Conservation (phyloP, 75 land plant species). For the Azolla pinnata region DNA sequence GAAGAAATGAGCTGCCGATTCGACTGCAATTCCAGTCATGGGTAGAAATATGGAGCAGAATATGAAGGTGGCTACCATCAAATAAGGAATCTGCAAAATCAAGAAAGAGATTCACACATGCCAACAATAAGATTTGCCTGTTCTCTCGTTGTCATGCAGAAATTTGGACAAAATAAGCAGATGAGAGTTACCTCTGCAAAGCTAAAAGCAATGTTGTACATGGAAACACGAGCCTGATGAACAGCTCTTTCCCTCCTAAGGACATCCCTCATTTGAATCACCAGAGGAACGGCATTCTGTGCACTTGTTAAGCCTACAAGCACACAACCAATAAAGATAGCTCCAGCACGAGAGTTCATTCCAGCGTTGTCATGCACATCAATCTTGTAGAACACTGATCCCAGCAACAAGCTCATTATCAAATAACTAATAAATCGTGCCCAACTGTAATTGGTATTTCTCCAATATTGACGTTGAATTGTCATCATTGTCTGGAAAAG, state of each 20-base stretch:
- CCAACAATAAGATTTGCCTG: too few relatives aligned
- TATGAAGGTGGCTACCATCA: slow-evolving; percentile 24
- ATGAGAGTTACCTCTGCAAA: slow-evolving; percentile 16
- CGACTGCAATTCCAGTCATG: slow-evolving; percentile 32
- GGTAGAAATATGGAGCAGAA: slow-evolving; percentile 20
- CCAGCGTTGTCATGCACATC: slow-evolving; percentile 8
- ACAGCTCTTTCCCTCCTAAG: slow-evolving; percentile 27
- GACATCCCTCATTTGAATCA: slow-evolving; percentile 20
- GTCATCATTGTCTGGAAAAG: slow-evolving; percentile 6
- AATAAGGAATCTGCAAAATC: slow-evolving; percentile 23
- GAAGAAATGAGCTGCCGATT: slow-evolving; percentile 16
- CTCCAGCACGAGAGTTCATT: slow-evolving; percentile 19
- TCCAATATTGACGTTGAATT: slow-evolving; percentile 20
- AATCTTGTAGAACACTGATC: slow-evolving; percentile 39
- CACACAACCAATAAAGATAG: slow-evolving; percentile 24
- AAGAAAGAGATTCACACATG: too few relatives aligned
- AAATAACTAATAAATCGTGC: slow-evolving; percentile 30
- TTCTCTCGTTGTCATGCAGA: too few relatives aligned
- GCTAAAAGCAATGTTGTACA: slow-evolving; percentile 32
- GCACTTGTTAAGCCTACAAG: slow-evolving; percentile 26
- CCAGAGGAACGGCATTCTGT: slow-evolving; percentile 30
- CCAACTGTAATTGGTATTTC: slow-evolving; percentile 36
- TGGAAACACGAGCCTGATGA: slow-evolving; percentile 23
- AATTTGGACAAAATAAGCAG: background rate
- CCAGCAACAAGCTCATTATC: slow-evolving; percentile 26